Evolutionary conservation across 805 yeast genomes (phyloP), one percentile per base, ranked within the genome.

Genomic region (Candida boleticola): DNA sequence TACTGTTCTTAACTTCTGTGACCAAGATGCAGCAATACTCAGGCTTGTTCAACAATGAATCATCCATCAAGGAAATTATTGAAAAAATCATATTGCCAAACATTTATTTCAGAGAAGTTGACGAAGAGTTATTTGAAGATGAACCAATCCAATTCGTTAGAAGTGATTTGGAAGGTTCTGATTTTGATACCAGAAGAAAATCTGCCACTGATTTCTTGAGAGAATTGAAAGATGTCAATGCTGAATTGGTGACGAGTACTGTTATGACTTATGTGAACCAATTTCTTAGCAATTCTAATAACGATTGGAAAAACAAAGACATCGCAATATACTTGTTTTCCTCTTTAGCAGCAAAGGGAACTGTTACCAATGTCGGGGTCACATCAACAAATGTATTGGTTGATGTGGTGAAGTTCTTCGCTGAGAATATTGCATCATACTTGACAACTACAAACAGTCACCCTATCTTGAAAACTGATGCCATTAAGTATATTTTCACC

Each of bases 101-200:
- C 60, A 81, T 90, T 52, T 77, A 82, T 9, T 74, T 93, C 45
- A 80, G 98, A 55, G 92, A 85, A 43, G 74, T 85, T 1, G 99
- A 93, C 58, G 89, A 88, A 55, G 99, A 95, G 62, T 63, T 83
- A 47, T 92, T 93, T 61, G 99, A 93, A 63, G 99, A 93, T 64
- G 99, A 93, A 58, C 99, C 99, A 29, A 84, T 93, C 41, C 95
- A 88, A 54, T 93, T 76, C 58, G 90, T 90, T 17, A 78, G 98
- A 55, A 77, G 96, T 47, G 99, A 93, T 62, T 71, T 95, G 36
- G 99, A 95, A 64, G 98, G 98, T 4, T 83, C 96, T 0, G 98
- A 92, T 59, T 78, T 85, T 11, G 98, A 90, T 57, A 84, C 97
- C 1, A 79, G 99, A 63, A 77, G 97, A 63, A 80, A 95, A 52